These are phyloP conservation scores for Abrus pulchellus DNA, from an alignment of 306 rosid genomes.

Conservation along the genomic window DNA sequence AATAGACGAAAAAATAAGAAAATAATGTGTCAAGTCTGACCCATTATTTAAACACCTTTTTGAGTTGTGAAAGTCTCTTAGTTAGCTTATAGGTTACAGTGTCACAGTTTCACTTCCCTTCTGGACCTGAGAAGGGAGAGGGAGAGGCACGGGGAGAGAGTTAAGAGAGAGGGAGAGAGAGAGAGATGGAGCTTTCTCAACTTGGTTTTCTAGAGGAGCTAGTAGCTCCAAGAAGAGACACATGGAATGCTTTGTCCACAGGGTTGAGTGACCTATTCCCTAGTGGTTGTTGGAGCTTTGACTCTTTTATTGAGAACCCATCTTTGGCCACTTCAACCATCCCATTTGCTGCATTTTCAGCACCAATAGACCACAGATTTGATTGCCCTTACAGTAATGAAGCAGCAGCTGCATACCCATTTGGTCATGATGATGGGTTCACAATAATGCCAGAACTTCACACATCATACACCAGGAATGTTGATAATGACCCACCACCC, in stretches of 20 bases:
- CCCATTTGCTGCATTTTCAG: conserved; percentile 56
- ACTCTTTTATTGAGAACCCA: conserved; percentile 63
- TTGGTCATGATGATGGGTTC: conserved; percentile 59
- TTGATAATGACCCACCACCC: conserved; percentile 34
- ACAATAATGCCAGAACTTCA: conserved; percentile 60
- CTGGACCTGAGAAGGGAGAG: not conserved
- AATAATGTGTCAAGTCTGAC: too few relatives aligned
- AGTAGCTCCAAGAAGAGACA: conserved; percentile 69
- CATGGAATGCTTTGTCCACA: conserved; percentile 60
- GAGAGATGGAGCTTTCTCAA: conserved; percentile 78
- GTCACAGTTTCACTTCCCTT: not conserved
- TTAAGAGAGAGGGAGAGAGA: not conserved
- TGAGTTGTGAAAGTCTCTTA: too few relatives aligned
- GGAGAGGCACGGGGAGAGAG: too few relatives aligned
- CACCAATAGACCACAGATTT: conserved; percentile 56
- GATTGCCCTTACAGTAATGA: conserved; percentile 52
- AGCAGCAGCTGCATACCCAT: conserved; percentile 46
- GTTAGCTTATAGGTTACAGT: conserved; percentile 1
- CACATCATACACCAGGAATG: conserved; percentile 47
- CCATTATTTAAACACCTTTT: too few relatives aligned
- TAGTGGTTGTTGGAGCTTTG: conserved; percentile 62
- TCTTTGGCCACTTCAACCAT: conserved; percentile 52
- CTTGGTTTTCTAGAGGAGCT: conserved; percentile 80
- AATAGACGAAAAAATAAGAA: too few relatives aligned
- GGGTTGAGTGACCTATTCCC: conserved; percentile 62